phyloP scores from a whole-genome alignment of 2,329 filamentous ascomycete genomes.

The Colletotrichum endophyticum region DNA sequence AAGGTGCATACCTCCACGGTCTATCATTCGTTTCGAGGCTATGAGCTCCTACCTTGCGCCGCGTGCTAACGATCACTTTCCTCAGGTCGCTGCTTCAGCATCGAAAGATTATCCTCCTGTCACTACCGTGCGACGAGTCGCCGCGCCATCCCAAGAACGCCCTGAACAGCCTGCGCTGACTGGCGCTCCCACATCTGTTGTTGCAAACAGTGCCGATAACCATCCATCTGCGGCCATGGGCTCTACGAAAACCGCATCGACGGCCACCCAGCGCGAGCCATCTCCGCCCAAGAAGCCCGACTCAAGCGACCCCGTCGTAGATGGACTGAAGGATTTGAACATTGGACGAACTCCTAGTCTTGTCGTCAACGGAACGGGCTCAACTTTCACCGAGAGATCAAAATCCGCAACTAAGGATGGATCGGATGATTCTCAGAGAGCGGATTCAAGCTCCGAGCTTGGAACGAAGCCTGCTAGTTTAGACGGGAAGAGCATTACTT shows the following conservation, averaged over 20 bases:
- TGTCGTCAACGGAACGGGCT: constrained; percentile 55
- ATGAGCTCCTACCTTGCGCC: background rate
- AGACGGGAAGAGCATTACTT: constrained; percentile 93
- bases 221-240: background rate
- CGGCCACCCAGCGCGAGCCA: background rate
- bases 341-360: constrained; percentile 44
- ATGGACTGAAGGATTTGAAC: constrained; percentile 33
- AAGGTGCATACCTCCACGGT: constrained; percentile 58
- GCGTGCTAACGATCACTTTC: constrained; percentile 24
- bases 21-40: background rate
- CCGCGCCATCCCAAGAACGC: constrained; percentile 20
- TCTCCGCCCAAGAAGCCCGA: background rate
- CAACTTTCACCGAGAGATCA: constrained; percentile 40
- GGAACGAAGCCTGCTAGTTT: constrained; percentile 86
- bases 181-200: background rate
- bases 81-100: constrained; percentile 55
- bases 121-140: constrained; percentile 30
- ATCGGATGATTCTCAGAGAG: constrained; percentile 62
- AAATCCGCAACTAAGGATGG: constrained; percentile 43
- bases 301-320: constrained; percentile 19
- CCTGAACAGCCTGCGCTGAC: background rate
- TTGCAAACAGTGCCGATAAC: background rate
- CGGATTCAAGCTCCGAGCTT: constrained; percentile 68
- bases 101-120: constrained; percentile 40
- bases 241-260: background rate